phyloP scores from a whole-genome alignment of 1,284 basidiomycete genomes.

The Veloboletus limbatus region DNA sequence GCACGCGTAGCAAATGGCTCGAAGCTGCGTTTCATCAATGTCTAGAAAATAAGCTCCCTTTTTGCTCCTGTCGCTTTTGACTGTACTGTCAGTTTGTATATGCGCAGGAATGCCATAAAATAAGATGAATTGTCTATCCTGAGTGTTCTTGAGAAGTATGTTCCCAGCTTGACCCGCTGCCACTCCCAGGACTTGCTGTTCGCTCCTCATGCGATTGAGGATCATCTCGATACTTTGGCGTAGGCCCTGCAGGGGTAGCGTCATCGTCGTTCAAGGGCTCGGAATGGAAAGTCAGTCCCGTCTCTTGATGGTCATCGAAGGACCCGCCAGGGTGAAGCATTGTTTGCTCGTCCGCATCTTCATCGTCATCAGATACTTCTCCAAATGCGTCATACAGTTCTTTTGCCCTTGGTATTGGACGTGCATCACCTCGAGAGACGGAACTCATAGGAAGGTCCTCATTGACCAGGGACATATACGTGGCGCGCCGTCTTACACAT shows the following conservation, averaged over 20 bases:
- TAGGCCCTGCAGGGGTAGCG: slow-evolving; percentile 38
- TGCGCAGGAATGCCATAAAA: slow-evolving; percentile 21
- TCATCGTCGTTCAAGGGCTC: slow-evolving; percentile 69
- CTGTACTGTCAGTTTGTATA: slow-evolving; percentile 11
- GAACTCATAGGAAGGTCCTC: slow-evolving; percentile 77
- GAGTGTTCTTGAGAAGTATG: slow-evolving; percentile 51
- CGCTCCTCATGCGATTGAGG: slow-evolving; percentile 39
- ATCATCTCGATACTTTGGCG: slow-evolving; percentile 57
- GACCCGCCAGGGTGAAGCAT: slow-evolving; percentile 40
- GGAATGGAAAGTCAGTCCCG: slow-evolving; percentile 51
- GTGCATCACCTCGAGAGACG: slow-evolving; percentile 40
- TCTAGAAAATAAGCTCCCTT: slow-evolving; percentile 11
- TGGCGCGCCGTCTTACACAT: slow-evolving; percentile 44
- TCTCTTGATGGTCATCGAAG: slow-evolving; percentile 19
- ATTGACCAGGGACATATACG: slow-evolving; percentile 69
- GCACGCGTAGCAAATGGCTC: slow-evolving; percentile 73
- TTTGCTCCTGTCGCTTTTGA: slow-evolving; percentile 5
- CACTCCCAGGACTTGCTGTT: slow-evolving; percentile 41
- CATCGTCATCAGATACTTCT: slow-evolving; percentile 75
- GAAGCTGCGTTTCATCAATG: slow-evolving; percentile 59
- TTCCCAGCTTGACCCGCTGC: slow-evolving; percentile 68
- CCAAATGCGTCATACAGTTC: slow-evolving; percentile 93
- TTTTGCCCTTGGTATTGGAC: slow-evolving; percentile 55
- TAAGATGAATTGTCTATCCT: slow-evolving; percentile 11
- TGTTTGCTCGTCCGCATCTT: slow-evolving; percentile 68